Base-by-base conservation (phyloP, 2,329 filamentous ascomycete genomes). In the Sporothrix globosa region DNA sequence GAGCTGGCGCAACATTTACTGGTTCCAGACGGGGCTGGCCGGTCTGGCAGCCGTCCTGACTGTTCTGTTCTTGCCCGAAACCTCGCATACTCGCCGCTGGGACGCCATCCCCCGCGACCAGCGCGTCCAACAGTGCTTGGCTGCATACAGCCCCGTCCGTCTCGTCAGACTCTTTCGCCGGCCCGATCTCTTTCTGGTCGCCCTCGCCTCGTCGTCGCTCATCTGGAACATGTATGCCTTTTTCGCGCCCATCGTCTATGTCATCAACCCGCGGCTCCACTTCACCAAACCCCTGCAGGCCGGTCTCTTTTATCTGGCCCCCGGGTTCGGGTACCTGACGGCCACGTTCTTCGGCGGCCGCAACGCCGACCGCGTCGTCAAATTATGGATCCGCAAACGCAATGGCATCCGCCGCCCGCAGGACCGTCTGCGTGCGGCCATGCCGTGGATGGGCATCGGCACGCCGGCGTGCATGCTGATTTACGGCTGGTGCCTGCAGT, bases 231-330 rank as follows among this genome's bases (percentile, higher is more conserved):
- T 58, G 54, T 58, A 58, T 30, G 54, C 54, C 30, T 58, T 91
- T 0, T 81, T 91, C 4, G 90, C 88, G 0, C 87, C 86, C 0
- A 91, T 91, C 69, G 86, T 89, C 30, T 90, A 90, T 74, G 86
- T 91, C 5, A 82, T 92, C 24, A 91, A 91, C 74, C 89, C 90
- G 0, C 86, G 90, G 61, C 91, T 92, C 80, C 76, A 86, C 63
- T 83, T 91, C 10, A 85, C 84, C 0, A 83, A 83, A 0, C 89
- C 90, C 0, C 83, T 91, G 14, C 85, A 90, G 75, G 86, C 85
- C 0, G 88, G 87, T 0, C 82, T 92, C 3, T 91, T 92, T 79
- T 92, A 91, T 76, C 86, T 92, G 27, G 89, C 89, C 0, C 90
- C 90, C 0, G 90, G 90, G 0, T 85, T 83, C 68, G 90, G 90